These are phyloP conservation scores for Pilaira anomala DNA, from an alignment of 192 early-diverging fungal genomes.

Conservation along the genomic window DNA sequence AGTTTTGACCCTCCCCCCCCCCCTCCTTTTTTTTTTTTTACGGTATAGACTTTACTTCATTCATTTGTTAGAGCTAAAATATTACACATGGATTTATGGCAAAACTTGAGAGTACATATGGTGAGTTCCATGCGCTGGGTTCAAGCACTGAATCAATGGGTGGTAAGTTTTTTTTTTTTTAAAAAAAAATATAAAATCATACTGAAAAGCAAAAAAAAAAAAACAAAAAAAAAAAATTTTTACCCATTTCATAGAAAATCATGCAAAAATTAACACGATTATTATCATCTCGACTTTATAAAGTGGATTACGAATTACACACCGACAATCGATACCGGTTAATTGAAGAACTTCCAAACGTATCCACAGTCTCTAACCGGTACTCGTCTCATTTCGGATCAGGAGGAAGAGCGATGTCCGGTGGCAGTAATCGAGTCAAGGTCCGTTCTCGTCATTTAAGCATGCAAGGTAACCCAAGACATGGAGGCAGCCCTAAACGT, in stretches of 20 bases:
- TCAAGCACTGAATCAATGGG: constrained; percentile 65
- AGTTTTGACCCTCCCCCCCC: no score
- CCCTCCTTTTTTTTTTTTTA: neutral
- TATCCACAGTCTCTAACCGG: constrained; percentile 15
- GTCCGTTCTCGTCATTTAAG: constrained; percentile 33
- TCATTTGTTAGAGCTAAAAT: constrained; percentile 63
- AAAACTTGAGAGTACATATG: constrained; percentile 46
- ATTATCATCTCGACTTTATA: constrained; percentile 52
- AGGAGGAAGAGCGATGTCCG: neutral
- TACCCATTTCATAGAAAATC: constrained; percentile 46
- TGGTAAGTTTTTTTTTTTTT: constrained; percentile 56
- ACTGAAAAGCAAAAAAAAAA: neutral
- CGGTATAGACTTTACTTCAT: constrained; percentile 56
- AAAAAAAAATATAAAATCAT: neutral
- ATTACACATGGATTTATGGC: constrained; percentile 54
- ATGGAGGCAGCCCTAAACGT: constrained; percentile 13
- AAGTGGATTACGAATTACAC: constrained; percentile 56
- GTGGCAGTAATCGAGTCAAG: constrained; percentile 15
- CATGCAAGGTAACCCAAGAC: constrained; percentile 29
- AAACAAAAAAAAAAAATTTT: neutral
- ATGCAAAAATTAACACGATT: constrained; percentile 60
- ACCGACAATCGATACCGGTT: neutral
- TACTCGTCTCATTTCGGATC: constrained; percentile 11
- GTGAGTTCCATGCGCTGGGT: constrained; percentile 49
- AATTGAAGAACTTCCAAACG: neutral